Evolutionary conservation across 176 grass and related monocot genomes (phyloP), one percentile per base, ranked within the genome.

Genomic region (Phoenix roebelenii): DNA sequence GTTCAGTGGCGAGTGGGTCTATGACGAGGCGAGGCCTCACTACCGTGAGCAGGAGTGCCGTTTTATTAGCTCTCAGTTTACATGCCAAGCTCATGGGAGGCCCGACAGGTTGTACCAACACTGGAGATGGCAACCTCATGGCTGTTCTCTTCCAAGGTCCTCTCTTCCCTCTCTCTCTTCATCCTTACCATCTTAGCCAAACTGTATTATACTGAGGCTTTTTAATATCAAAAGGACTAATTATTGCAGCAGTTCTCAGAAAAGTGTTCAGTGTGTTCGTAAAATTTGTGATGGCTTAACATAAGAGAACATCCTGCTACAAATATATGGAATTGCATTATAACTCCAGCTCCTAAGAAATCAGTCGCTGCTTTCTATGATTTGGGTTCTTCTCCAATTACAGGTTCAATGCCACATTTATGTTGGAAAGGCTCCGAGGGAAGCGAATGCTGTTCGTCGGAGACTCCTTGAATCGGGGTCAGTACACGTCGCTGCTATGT

Each of bases 71-170:
- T 20, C 53, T 18, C 53, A 69, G 18, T 44, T 69, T 18, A 69
- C 16, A 16, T 69, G 67, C 19, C 54, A 58, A 49, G 54, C 67
- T 49, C 28, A 48, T 4, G 67, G 67, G 19, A 58, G 67, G 15
- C 29, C 26, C 29, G 67, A 69, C 14, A 48, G 10, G 18, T 3
- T 18, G 20, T 69, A 69, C 16, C 67, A 57, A 7, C 15, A 49
- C 20, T 69, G 67, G 67, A 69, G 54, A 58, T 69, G 67, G 67
- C 54, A 58, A 10, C 67, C 67, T 49, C 53, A 69, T 49, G 14
- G 29, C 15, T 69, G 67, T 20, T 58, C 67, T 58, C 54, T 69
- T 19, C 54, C 54, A 49, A 49, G 67, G 67, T 69, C 7, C 9
- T 12, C 35, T 12, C 35, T 39, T 10, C 35, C 2, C 9, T 39